Evolutionary conservation across 1,284 basidiomycete genomes (phyloP), one percentile per base, ranked within the genome.

Genomic region (Pyrrhoderma noxium): DNA sequence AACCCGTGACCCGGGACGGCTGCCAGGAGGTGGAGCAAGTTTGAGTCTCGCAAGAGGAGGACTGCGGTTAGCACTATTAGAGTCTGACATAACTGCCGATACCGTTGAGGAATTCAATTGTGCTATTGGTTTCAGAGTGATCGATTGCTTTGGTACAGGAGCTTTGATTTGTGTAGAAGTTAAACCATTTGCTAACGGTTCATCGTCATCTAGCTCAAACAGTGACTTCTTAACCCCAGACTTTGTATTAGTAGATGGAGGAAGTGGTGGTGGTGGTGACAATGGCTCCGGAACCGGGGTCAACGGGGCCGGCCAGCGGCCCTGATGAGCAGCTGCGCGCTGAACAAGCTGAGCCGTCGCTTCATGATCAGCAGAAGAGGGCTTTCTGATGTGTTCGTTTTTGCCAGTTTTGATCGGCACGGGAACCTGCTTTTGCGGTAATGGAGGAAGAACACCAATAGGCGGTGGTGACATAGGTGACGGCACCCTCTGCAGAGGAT

Each of bases 301-400:
- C 1, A 75, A 70, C 8, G 80, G 77, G 21, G 77, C 74, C n/a
- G 81, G 80, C 83, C 83, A 85, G 46, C 69, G 64, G 2, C 80
- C 80, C 3, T 63, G 64, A 16, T 69, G 69, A 4, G 78, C 63
- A 8, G 79, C 78, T 7, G 56, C 57, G 18, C 49, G 56, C 41
- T 59, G 36, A 13, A 58, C 52, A 31, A 58, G 58, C 8, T 48
- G 21, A 4, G 51, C 39, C n/a, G 53, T 48, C 14, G 54, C 45
- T 3, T 56, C 40, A 23, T 56, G 57, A 27, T 56, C 49, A 21
- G 47, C 45, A 18, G 42, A 21, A 21, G 36, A 47, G 7, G 51
- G 54, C 38, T 52, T 56, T 18, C 53, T 49, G 18, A 47, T 27
- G 38, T 55, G 53, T 8, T 18, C 23, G 8, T 35, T 49, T 22